phyloP scores from a whole-genome alignment of 2,329 filamentous ascomycete genomes.

The Pestalotiopsis sp. region DNA sequence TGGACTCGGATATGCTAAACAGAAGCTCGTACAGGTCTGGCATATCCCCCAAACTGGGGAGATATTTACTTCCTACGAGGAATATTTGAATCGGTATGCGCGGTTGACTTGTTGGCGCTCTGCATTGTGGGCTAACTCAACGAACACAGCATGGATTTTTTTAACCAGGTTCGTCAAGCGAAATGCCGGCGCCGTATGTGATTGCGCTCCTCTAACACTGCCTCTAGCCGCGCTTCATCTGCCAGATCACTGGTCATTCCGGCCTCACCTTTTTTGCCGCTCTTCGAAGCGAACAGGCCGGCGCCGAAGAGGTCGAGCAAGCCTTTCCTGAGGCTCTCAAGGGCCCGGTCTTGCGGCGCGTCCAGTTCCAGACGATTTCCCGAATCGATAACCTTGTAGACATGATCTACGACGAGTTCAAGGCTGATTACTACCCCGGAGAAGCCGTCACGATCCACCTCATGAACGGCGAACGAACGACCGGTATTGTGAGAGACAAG shows the following conservation, averaged over 20 bases:
- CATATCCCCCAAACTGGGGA: conserved; percentile 88
- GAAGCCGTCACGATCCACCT: conserved; percentile 78
- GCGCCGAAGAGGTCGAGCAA: conserved; percentile 86
- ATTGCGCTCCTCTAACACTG: conserved; percentile 11
- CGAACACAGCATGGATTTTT: conserved; percentile 78
- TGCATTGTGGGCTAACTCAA: conserved; percentile 30
- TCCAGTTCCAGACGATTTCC: conserved; percentile 88
- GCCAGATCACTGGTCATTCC: conserved; percentile 93
- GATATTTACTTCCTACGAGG: conserved; percentile 85
- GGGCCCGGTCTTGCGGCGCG: conserved; percentile 83
- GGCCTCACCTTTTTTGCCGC: conserved; percentile 92
- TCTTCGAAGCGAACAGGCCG: conserved; percentile 81
- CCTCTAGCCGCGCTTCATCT: conserved; percentile 80
- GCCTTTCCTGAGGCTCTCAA: conserved; percentile 90
- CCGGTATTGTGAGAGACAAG: conserved; percentile 83
- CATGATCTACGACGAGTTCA: conserved; percentile 76
- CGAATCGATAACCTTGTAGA: conserved; percentile 82
- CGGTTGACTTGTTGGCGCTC: conserved; percentile 7
- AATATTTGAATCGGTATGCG: conserved; percentile 78
- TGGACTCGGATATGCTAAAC: conserved; percentile 12
- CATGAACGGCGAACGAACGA: conserved; percentile 67
- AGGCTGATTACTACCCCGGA: conserved; percentile 86
- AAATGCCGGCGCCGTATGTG: neutral
- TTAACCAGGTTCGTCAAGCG: conserved; percentile 70
- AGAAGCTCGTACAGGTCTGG: conserved; percentile 70